Evolutionary conservation across 768 basidiomycete species (phyloP).

Genomic region (Naematelia aurantialba): DNA sequence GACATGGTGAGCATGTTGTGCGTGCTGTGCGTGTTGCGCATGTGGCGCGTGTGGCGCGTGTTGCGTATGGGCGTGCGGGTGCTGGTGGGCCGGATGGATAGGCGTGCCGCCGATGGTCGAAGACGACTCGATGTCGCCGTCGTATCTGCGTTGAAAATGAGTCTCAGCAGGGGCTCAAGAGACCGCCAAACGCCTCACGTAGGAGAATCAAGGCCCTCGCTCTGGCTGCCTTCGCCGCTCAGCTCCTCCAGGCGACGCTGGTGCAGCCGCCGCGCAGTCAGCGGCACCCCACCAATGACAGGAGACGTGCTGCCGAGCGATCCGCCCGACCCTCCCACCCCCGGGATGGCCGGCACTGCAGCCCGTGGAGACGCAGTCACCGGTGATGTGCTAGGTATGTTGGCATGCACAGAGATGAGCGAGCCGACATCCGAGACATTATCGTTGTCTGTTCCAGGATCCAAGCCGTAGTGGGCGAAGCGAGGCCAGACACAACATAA

Average conservation of each 20-base stretch:
- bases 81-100: slow-evolving; percentile 23
- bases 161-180: background rate
- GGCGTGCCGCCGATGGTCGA: slow-evolving; percentile 38
- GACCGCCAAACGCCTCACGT: slow-evolving; percentile 29
- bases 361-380: slow-evolving; percentile 18
- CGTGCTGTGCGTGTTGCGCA: background rate
- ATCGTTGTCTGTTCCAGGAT: slow-evolving; percentile 24
- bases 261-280: slow-evolving; percentile 3
- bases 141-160: slow-evolving; percentile 38
- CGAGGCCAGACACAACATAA: too few relatives aligned
- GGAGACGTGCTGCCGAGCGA: background rate
- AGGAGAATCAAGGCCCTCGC: slow-evolving; percentile 43
- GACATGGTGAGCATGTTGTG: slow-evolving; percentile 20
- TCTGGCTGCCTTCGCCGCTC: slow-evolving; percentile 36
- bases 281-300: background rate
- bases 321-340: too few relatives aligned
- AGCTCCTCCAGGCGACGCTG: slow-evolving; percentile 27
- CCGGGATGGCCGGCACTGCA: background rate
- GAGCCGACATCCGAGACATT: slow-evolving; percentile 42
- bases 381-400: slow-evolving; percentile 11
- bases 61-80: slow-evolving; percentile 1
- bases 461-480: background rate
- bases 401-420: slow-evolving; percentile 22
- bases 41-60: too few relatives aligned
- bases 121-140: slow-evolving; percentile 49